Evolutionary conservation across 257 asterid genomes (phyloP).

Genomic region (Datura wrightii): DNA sequence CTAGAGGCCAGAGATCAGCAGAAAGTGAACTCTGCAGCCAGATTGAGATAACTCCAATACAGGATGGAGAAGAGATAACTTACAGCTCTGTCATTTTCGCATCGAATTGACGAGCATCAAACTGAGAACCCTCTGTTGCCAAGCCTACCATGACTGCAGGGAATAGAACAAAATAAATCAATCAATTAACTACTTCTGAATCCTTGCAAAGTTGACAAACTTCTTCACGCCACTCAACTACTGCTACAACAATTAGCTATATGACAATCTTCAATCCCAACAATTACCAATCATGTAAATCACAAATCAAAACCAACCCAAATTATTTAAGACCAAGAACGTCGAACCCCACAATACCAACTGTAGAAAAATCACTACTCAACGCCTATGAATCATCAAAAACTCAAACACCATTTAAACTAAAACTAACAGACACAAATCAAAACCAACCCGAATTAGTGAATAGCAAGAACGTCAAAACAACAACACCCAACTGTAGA

Average conservation of each 20-base stretch:
- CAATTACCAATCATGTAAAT: no score
- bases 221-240: no score
- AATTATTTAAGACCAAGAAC: no score
- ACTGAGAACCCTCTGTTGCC: conserved; percentile 63
- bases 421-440: neutral
- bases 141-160: conserved; percentile 59
- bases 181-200: neutral
- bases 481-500: no score
- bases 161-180: conserved; percentile 20
- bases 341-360: neutral
- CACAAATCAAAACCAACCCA: neutral
- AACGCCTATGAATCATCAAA: neutral
- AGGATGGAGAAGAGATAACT: conserved; percentile 31
- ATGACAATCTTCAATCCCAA: no score
- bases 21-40: neutral
- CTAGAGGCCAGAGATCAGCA: neutral
- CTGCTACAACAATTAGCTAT: no score
- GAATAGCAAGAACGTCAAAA: neutral
- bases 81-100: conserved; percentile 60
- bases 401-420: neutral
- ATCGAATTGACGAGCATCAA: conserved; percentile 56
- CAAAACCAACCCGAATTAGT: neutral
- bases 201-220: neutral
- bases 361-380: neutral
- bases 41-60: neutral